Percentiles rank a stretch among this genome's conserved stretches.
phyloP scores from a whole-genome alignment of 805 yeast species.

The Metschnikowia santaceciliae region DNA sequence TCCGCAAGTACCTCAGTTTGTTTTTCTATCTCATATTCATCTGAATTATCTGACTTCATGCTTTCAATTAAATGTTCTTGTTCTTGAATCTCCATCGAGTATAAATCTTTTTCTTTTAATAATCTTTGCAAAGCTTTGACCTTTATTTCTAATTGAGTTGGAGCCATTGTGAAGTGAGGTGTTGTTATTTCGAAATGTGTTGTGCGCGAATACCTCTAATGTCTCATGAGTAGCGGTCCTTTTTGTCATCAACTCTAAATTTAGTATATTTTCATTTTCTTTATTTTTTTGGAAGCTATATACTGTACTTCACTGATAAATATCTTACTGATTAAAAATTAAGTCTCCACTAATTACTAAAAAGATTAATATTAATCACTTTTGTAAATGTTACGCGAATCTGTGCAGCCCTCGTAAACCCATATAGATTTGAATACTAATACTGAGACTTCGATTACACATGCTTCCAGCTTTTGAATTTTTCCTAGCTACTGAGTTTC shows the following conservation, averaged over 20 bases:
- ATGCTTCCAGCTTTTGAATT: no score
- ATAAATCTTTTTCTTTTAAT: conserved; percentile 60
- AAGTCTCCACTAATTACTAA: no score
- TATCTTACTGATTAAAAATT: neutral
- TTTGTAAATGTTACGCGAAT: neutral
- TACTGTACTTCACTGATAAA: no score
- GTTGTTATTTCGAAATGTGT: neutral
- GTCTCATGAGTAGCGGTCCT: neutral
- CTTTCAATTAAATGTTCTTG: conserved; percentile 47
- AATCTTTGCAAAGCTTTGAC: conserved; percentile 65
- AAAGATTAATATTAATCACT: neutral
- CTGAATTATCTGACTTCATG: conserved; percentile 46
- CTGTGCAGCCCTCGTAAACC: neutral
- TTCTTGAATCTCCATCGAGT: conserved; percentile 54
- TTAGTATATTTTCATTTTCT: neutral
- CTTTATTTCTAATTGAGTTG: conserved; percentile 67
- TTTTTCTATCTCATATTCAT: conserved; percentile 62
- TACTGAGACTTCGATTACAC: neutral
- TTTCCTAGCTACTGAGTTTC: neutral
- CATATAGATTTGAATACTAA: neutral
- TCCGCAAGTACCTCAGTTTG: conserved; percentile 37
- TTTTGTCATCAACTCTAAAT: neutral
- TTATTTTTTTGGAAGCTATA: no score
- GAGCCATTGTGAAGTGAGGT: conserved; percentile 47
- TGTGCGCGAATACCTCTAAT: neutral